These are phyloP conservation scores for Colletotrichum magnum DNA, from an alignment of 2,329 filamentous ascomycete species.

Conservation along the genomic window DNA sequence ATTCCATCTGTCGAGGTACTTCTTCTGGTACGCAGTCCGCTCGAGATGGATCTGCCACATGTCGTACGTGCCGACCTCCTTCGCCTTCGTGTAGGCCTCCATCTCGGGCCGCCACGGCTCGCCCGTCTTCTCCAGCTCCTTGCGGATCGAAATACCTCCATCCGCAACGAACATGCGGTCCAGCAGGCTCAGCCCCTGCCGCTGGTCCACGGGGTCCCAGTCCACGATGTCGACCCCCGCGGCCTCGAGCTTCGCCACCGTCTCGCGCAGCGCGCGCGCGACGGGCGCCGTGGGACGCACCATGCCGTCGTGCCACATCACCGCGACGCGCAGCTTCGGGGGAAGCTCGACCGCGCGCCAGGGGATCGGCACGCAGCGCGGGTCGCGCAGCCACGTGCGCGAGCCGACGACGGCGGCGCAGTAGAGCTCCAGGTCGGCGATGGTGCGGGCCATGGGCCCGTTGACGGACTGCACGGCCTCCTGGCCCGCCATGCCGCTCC, in stretches of 20 bases:
- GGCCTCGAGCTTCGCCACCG: conserved; percentile 54
- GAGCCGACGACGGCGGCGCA: conserved; percentile 64
- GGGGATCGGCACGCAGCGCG: conserved; percentile 70
- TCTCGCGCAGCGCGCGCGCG: conserved; percentile 66
- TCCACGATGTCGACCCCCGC: conserved; percentile 68
- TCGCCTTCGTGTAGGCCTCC: conserved; percentile 49
- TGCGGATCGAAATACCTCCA: conserved; percentile 57
- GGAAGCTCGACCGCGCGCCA: conserved; percentile 61
- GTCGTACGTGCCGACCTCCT: conserved; percentile 57
- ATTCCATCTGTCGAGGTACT: conserved; percentile 62
- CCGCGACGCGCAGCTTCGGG: conserved; percentile 66
- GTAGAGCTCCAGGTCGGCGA: conserved; percentile 70
- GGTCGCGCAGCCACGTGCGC: conserved; percentile 70
- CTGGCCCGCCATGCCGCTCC: conserved; percentile 72
- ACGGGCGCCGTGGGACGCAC: conserved; percentile 78
- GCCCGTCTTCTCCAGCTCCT: conserved; percentile 56
- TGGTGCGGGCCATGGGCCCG: conserved; percentile 71
- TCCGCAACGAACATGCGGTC: conserved; percentile 64
- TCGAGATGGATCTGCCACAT: conserved; percentile 65
- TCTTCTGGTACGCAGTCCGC: conserved; percentile 60
- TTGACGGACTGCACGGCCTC: conserved; percentile 76
- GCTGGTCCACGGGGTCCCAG: conserved; percentile 61
- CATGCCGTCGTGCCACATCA: conserved; percentile 76
- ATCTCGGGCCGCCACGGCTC: conserved; percentile 60
- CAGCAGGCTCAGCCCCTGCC: conserved; percentile 54